Conservation (phyloP, 2,329 filamentous ascomycete species). For the Ophiostoma tasmaniense region DNA sequence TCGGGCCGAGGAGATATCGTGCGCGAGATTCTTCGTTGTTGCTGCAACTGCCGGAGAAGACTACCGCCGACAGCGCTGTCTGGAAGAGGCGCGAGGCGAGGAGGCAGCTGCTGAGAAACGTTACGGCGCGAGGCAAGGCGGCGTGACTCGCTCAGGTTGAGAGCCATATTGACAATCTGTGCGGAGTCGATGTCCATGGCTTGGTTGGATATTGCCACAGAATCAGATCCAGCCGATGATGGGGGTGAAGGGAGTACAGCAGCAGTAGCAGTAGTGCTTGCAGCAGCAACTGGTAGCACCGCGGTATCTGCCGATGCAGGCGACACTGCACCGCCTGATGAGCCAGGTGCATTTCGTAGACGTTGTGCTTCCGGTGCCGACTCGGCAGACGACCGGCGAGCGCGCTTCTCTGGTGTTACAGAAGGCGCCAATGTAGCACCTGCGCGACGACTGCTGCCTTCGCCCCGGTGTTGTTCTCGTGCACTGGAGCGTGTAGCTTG, state of each 20-base stretch:
- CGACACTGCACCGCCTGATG: neutral
- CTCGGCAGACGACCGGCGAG: neutral
- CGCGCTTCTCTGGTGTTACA: neutral
- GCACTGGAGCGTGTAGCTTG: neutral
- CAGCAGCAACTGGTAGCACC: neutral
- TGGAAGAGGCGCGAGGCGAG: slow-evolving; percentile 43
- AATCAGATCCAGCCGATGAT: neutral
- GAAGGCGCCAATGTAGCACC: neutral
- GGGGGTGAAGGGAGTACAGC: slow-evolving; percentile 13
- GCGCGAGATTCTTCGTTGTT: slow-evolving; percentile 56
- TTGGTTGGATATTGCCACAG: neutral
- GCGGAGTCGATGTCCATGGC: slow-evolving; percentile 63
- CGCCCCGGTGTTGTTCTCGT: neutral
- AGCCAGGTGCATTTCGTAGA: neutral
- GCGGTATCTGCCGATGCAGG: neutral
- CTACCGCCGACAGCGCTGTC: slow-evolving; percentile 48
- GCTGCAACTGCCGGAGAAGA: slow-evolving; percentile 60
- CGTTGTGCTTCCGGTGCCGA: neutral
- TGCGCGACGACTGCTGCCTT: neutral
- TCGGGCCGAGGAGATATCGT: slow-evolving; percentile 52
- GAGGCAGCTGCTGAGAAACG: slow-evolving; percentile 43
- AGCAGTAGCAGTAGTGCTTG: slow-evolving; percentile 18
- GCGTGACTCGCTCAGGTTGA: slow-evolving; percentile 77
- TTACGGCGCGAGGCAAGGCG: slow-evolving; percentile 53
- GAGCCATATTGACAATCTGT: slow-evolving; percentile 86